These are phyloP conservation scores for Fusarium pseudoanthophilum DNA, from an alignment of 2,329 filamentous ascomycete species.

Conservation along the genomic window DNA sequence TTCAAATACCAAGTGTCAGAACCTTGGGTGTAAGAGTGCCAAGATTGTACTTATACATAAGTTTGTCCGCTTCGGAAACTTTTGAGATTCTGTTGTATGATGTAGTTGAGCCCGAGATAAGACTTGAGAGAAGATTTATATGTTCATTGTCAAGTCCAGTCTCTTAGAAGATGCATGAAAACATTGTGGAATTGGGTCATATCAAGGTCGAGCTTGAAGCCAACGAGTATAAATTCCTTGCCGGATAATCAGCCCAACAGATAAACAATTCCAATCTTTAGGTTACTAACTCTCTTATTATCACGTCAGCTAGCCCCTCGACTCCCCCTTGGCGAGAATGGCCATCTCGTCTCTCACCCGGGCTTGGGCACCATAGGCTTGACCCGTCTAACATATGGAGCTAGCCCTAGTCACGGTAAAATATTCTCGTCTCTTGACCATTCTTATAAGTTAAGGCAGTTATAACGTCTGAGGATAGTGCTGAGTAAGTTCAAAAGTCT, in stretches of 20 bases:
- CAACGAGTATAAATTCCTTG: not conserved
- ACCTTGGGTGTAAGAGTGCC: not conserved
- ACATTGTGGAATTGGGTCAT: not conserved
- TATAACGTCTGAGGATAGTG: conserved; percentile 60
- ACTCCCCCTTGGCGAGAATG: conserved; percentile 57
- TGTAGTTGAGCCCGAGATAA: not conserved
- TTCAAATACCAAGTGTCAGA: not conserved
- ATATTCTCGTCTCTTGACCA: conserved; percentile 60
- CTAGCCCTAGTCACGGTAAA: conserved; percentile 55
- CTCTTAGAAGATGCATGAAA: not conserved
- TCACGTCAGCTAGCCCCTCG: not conserved
- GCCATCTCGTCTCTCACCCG: conserved; percentile 58
- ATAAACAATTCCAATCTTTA: not conserved
- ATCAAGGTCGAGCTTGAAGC: not conserved
- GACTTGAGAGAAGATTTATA: not conserved
- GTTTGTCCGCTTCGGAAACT: not conserved
- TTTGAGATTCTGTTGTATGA: not conserved
- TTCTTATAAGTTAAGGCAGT: conserved; percentile 58
- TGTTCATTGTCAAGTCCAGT: not conserved
- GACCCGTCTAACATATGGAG: conserved; percentile 23
- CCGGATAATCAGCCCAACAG: not conserved
- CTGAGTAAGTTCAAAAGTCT: conserved; percentile 42
- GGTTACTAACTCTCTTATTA: not conserved
- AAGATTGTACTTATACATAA: not conserved
- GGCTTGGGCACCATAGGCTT: conserved; percentile 65